Conservation (phyloP, 129 eudicot species). For the Solidago caesia region DNA sequence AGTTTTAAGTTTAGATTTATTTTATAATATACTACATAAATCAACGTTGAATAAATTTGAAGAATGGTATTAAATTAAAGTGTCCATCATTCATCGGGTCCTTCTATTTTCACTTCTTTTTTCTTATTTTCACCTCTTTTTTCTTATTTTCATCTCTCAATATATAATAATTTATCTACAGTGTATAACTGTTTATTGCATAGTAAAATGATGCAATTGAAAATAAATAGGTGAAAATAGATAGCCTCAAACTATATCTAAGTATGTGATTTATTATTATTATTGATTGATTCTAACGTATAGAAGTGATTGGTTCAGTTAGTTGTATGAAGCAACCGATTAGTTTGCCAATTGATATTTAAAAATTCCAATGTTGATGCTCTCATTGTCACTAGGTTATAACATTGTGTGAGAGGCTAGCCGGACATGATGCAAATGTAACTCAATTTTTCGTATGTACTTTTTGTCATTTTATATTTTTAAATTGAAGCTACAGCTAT, state of each 20-base stretch:
- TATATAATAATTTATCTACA: no score
- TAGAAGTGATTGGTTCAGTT: not conserved
- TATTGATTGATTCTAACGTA: not conserved
- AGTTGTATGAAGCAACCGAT: conserved; percentile 1
- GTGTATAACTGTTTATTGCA: no score
- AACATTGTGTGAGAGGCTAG: conserved; percentile 95
- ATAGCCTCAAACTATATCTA: no score
- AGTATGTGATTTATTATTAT: not conserved
- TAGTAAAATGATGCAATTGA: no score
- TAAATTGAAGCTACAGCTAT: no score
- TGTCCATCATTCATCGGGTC: not conserved
- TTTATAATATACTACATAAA: not conserved
- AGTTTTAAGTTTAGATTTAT: no score
- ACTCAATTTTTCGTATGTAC: no score
- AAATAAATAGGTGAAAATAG: no score
- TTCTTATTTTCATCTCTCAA: no score
- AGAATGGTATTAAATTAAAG: not conserved
- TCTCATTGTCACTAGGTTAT: conserved; percentile 54
- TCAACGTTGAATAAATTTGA: not conserved
- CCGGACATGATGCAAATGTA: conserved; percentile 98
- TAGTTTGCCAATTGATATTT: not conserved
- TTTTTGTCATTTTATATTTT: no score
- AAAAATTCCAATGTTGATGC: conserved; percentile 1
- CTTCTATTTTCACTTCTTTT: no score
- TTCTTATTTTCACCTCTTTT: no score